Base-by-base conservation (phyloP, 139 green algal species). In the Chlamydomonas asymmetrica region DNA sequence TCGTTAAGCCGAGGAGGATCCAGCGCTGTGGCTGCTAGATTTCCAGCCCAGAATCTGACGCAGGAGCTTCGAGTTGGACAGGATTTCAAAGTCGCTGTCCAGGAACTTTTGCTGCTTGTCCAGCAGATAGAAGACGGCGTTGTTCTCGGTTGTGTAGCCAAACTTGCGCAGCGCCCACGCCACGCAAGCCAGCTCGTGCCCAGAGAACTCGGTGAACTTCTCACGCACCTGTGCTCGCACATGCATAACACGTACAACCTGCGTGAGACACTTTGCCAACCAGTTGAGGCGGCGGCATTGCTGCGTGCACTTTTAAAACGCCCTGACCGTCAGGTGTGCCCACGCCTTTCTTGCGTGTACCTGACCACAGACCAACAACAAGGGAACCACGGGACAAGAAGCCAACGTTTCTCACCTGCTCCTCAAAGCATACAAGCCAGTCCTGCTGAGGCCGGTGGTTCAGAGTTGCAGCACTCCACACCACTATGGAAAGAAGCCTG, bases 81-180 rank as follows among this genome's bases (percentile, higher is more conserved):
- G 73, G 31, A 83, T 80, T 32, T 87, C 76, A 29, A 79, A 87
- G 73, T 87, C 81, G 5, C 74, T 66, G 27, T 71, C 62, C 35
- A 78, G 56, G 76, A 87, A 87, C 32, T 9, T 9, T 22, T 87
- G 76, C 81, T 82, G 75, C 43, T 66, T 64, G 23, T 81, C 59
- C 31, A 87, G 66, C 81, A 87, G 82, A 68, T 84, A 87, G 54
- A 82, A 80, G 31, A 87, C 76, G 0, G 76, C 73, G n/a, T 87
- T 87, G 72, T 78, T 27, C 20, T 77, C 72, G 0, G 59, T 71
- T 0, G 72, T 57, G 45, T 75, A 78, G 67, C 81, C 81, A 75
- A 83, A 87, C 29, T 59, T 54, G 16, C 81, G 76, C 67, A 87
- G 73, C 54, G 76, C 76, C 81, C 81, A 87, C 9, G 77, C 81